A percentile compares a stretch with the other conserved stretches of the same genome.
Conservation (phyloP, 2,329 filamentous ascomycete genomes). For the Botrytis cinerea region DNA sequence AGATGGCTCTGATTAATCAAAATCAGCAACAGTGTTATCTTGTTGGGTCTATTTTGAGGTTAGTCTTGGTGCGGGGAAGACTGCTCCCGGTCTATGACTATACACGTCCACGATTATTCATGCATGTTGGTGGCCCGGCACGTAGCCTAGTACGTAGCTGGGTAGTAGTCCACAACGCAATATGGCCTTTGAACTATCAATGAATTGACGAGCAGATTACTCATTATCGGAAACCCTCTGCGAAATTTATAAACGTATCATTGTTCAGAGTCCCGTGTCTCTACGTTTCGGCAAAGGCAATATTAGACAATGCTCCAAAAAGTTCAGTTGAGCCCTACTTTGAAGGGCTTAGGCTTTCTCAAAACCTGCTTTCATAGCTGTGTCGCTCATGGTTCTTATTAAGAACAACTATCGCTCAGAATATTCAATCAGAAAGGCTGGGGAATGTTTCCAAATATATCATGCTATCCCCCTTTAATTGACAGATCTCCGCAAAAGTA, state of each 20-base stretch:
- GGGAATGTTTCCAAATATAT: not conserved
- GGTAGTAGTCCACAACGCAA: not conserved
- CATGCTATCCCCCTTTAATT: not conserved
- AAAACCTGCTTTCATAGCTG: not conserved
- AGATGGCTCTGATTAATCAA: not conserved
- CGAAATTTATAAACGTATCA: not conserved
- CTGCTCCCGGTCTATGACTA: not conserved
- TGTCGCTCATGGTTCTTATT: not conserved
- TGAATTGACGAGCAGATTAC: not conserved
- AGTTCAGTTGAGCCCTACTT: not conserved
- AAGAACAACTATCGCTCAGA: not conserved
- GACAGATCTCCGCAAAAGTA: not conserved
- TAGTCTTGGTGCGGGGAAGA: not conserved
- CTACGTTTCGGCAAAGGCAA: not conserved
- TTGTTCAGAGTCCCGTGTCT: not conserved
- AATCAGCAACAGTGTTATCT: not conserved
- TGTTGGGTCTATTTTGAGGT: not conserved
- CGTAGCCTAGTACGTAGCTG: not conserved
- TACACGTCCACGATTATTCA: not conserved
- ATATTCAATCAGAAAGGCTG: not conserved
- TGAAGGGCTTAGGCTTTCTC: fast-evolving
- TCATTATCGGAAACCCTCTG: not conserved
- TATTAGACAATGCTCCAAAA: not conserved
- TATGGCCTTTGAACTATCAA: not conserved
- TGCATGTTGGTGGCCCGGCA: not conserved